Conservation (phyloP, 148 eudicot species). For the Fallopia convolvulus region DNA sequence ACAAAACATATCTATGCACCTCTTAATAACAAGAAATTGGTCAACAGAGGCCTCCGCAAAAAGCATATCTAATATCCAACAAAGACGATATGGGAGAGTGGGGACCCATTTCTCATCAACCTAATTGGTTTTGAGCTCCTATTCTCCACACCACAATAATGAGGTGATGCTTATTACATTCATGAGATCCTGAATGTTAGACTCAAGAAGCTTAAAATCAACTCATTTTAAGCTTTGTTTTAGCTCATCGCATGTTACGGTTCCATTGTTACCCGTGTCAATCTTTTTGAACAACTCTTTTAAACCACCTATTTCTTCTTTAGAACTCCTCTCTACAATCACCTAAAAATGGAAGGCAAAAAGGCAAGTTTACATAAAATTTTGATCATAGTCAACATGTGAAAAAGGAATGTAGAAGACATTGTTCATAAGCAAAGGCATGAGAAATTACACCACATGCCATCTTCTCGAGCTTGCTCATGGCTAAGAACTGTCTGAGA, state of each 20-base stretch:
- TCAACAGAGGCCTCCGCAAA: too few relatives aligned
- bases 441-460: conserved; percentile 45
- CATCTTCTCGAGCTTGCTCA: conserved; percentile 89
- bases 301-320: conserved; percentile 18
- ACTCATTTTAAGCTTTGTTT: conserved; percentile 54
- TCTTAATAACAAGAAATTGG: too few relatives aligned
- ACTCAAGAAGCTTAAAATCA: conserved; percentile 64
- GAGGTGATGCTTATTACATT: conserved; percentile 44
- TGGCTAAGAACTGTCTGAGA: conserved; percentile 58
- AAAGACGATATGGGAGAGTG: too few relatives aligned
- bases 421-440: not conserved
- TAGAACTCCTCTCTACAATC: conserved; percentile 76
- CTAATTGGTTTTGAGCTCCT: too few relatives aligned
- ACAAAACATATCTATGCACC: too few relatives aligned
- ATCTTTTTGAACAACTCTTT: conserved; percentile 68
- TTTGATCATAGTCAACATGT: too few relatives aligned
- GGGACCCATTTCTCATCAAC: too few relatives aligned
- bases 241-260: conserved; percentile 73
- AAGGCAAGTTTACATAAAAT: not conserved
- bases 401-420: too few relatives aligned
- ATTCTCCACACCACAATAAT: too few relatives aligned
- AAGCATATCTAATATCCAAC: too few relatives aligned
- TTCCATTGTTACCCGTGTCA: conserved; percentile 67
- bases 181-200: conserved; percentile 71
- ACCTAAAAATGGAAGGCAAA: conserved; percentile 33